phyloP scores from a whole-genome alignment of 495 filamentous ascomycete species.

The Xylaria grammica region DNA sequence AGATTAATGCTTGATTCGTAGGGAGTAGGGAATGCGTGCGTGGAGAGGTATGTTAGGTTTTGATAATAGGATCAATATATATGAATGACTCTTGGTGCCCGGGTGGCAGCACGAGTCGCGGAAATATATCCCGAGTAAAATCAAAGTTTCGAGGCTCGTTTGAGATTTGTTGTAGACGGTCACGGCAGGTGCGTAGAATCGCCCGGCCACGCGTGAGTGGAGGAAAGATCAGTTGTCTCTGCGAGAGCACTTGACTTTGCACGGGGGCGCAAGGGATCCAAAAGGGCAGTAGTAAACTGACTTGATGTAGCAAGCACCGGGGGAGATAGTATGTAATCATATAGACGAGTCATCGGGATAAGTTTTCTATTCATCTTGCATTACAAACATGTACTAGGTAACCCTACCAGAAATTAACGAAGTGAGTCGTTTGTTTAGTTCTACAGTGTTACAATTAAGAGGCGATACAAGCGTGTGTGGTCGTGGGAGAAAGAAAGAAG shows the following conservation, averaged over 20 bases:
- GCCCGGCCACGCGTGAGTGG: neutral
- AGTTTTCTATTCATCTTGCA: no score
- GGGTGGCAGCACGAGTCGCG: neutral
- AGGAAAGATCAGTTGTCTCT: slow-evolving; percentile 12
- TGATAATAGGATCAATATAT: neutral
- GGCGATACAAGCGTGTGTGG: no score
- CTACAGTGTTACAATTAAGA: no score
- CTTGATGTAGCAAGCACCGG: no score
- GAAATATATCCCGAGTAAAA: neutral
- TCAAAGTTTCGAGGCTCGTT: neutral
- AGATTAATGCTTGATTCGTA: neutral
- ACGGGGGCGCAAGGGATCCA: neutral
- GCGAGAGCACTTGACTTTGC: neutral
- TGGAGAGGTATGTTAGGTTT: neutral
- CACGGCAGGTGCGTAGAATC: neutral
- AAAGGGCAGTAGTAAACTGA: neutral
- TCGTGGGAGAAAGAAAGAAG: no score
- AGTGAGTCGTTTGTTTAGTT: no score
- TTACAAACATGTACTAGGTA: no score
- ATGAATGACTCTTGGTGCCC: no score
- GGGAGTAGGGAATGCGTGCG: neutral
- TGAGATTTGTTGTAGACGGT: neutral
- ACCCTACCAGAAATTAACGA: no score
- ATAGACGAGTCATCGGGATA: no score
- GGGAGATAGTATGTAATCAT: no score